A percentile compares a stretch with the other conserved stretches of the same genome.
phyloP scores from a whole-genome alignment of 108 stramenopile genomes.

The Schizochytrium sp. region DNA sequence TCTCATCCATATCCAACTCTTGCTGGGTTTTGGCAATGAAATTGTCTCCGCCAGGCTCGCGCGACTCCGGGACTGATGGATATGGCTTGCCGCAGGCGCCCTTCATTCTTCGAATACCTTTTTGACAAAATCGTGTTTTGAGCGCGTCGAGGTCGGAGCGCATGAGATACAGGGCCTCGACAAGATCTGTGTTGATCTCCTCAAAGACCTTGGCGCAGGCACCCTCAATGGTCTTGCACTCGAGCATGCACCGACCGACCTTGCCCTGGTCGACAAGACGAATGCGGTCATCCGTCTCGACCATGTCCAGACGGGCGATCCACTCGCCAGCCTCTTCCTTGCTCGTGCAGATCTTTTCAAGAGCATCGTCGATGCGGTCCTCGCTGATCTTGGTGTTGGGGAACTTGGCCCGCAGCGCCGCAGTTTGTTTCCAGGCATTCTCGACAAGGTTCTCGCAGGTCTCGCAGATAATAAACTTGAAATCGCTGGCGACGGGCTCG shows the following conservation, averaged over 20 bases:
- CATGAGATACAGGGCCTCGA: neutral
- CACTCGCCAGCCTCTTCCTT: neutral
- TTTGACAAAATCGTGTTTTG: neutral
- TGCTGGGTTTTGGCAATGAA: neutral
- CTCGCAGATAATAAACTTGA: neutral
- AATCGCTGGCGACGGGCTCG: neutral
- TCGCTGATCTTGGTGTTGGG: constrained; percentile 19
- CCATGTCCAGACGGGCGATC: neutral
- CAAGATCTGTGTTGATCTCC: neutral
- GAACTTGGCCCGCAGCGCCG: neutral
- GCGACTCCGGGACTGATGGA: neutral
- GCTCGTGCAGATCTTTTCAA: neutral
- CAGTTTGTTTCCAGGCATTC: neutral
- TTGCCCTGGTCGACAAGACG: neutral
- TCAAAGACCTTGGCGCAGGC: neutral
- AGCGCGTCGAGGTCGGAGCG: neutral
- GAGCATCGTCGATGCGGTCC: neutral
- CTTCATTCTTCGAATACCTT: neutral
- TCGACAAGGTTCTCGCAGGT: constrained; percentile 3
- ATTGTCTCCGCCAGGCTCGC: neutral
- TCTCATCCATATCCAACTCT: neutral
- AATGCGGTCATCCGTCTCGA: neutral
- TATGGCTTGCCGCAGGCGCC: constrained; percentile 11
- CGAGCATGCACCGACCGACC: neutral
- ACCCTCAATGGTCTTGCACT: neutral